These are phyloP conservation scores for Catunica adiposa DNA, from an alignment of 2,329 filamentous ascomycete species.

Conservation along the genomic window DNA sequence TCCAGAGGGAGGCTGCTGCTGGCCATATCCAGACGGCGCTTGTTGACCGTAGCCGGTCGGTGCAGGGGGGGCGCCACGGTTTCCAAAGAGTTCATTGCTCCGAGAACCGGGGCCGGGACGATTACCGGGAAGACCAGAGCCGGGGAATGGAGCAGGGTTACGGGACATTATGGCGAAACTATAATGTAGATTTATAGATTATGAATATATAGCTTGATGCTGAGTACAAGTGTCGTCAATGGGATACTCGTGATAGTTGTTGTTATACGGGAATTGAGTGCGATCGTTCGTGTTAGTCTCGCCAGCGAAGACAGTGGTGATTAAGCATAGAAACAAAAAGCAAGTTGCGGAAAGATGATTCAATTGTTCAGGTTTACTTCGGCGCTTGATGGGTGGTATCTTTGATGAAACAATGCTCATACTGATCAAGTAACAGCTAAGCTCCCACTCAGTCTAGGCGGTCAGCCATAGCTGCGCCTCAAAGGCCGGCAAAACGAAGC, in stretches of 20 bases:
- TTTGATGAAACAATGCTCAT: too few relatives aligned
- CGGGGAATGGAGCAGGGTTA: slow-evolving; percentile 16
- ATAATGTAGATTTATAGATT: background rate
- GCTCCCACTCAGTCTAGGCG: too few relatives aligned
- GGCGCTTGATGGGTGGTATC: too few relatives aligned
- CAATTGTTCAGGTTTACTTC: background rate
- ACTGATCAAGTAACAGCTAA: too few relatives aligned
- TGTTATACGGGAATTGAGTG: background rate
- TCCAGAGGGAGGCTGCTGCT: background rate
- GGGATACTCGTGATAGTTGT: slow-evolving; percentile 14
- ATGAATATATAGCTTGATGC: slow-evolving; percentile 1
- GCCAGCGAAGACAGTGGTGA: slow-evolving; percentile 1
- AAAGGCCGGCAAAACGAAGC: too few relatives aligned
- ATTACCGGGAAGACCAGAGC: slow-evolving; percentile 6
- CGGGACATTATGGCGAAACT: slow-evolving; percentile 16
- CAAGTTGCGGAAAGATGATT: background rate
- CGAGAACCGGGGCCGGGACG: slow-evolving; percentile 3
- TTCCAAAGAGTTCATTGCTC: slow-evolving; percentile 11
- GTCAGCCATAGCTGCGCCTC: too few relatives aligned
- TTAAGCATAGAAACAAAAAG: background rate
- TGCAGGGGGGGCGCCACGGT: slow-evolving; percentile 8
- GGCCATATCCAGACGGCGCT: background rate
- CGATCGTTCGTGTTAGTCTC: background rate
- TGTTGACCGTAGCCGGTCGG: background rate
- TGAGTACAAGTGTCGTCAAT: slow-evolving; percentile 12